Conservation (phyloP, 2,329 filamentous ascomycete genomes). For the Aspergillus sclerotialis region DNA sequence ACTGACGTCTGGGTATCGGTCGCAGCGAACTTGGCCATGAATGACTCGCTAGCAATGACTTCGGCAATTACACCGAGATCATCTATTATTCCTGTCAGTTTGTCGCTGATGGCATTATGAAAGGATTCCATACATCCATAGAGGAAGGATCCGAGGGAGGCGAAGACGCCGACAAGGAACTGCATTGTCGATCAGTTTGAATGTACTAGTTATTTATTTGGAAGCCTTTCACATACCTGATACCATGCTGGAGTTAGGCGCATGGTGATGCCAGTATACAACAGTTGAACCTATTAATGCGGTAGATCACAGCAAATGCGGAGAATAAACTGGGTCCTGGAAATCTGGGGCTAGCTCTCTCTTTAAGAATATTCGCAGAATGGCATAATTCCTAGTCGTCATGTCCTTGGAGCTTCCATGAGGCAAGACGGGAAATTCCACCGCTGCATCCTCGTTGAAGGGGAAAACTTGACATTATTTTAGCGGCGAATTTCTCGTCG, state of each 20-base stretch:
- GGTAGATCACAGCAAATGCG: conserved; percentile 7
- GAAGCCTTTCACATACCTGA: conserved; percentile 33
- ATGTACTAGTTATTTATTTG: background rate
- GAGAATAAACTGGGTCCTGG: conserved; percentile 13
- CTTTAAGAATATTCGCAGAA: background rate
- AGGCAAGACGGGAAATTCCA: background rate
- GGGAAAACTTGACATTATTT: background rate
- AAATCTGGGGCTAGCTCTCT: background rate
- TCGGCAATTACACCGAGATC: conserved; percentile 56
- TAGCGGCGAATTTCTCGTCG: too few species aligned
- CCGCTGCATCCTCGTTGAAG: background rate
- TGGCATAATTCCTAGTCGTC: background rate
- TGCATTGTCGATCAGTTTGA: conserved; percentile 20
- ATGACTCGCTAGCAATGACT: conserved; percentile 41
- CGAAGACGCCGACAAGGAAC: conserved; percentile 54
- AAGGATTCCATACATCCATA: conserved; percentile 40
- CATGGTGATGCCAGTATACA: conserved; percentile 32
- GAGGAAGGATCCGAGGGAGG: conserved; percentile 52
- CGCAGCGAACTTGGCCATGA: conserved; percentile 24
- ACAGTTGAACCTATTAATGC: background rate
- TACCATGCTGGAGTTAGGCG: conserved; percentile 52
- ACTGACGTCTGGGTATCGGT: conserved; percentile 25
- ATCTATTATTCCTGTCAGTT: conserved; percentile 20
- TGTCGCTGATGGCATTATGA: background rate
- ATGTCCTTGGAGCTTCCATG: background rate